Conservation (phyloP, 1,284 basidiomycete species). For the Vanrija sp. region DNA sequence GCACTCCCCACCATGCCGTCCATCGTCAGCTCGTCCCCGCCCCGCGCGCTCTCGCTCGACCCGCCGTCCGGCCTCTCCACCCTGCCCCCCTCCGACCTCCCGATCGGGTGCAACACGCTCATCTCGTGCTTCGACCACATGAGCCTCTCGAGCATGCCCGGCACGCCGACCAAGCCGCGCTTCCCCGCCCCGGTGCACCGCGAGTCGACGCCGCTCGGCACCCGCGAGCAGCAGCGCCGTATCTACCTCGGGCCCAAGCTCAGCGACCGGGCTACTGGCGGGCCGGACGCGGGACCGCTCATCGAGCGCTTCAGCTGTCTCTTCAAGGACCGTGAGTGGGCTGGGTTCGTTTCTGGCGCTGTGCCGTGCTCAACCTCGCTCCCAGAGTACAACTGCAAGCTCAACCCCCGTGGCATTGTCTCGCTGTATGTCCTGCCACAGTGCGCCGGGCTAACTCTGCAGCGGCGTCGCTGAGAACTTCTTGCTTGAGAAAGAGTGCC, state of each 20-base stretch:
- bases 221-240: slow-evolving; percentile 33
- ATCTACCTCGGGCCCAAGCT: slow-evolving; percentile 43
- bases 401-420: slow-evolving; percentile 47
- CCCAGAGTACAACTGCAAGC: slow-evolving; percentile 40
- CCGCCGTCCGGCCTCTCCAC: slow-evolving; percentile 21
- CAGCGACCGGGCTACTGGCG: slow-evolving; percentile 41
- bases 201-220: slow-evolving; percentile 20
- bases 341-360: not conserved
- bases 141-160: slow-evolving; percentile 19
- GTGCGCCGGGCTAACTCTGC: slow-evolving; percentile 2
- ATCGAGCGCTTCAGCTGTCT: slow-evolving; percentile 46
- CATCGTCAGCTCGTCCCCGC: too few species aligned
- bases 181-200: not conserved
- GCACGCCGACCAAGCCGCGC: slow-evolving; percentile 1
- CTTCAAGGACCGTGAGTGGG: slow-evolving; percentile 43
- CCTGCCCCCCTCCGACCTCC: slow-evolving; percentile 27
- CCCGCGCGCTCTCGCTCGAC: slow-evolving; percentile 1
- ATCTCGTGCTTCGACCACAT: slow-evolving; percentile 36
- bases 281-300: slow-evolving; percentile 44
- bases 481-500: slow-evolving; percentile 43
- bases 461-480: slow-evolving; percentile 51
- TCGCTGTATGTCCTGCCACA: slow-evolving; percentile 29
- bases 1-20: too few species aligned
- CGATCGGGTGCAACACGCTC: slow-evolving; percentile 28
- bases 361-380: not conserved